Conservation (phyloP, 768 basidiomycete species). For the Lentinula sp. region DNA sequence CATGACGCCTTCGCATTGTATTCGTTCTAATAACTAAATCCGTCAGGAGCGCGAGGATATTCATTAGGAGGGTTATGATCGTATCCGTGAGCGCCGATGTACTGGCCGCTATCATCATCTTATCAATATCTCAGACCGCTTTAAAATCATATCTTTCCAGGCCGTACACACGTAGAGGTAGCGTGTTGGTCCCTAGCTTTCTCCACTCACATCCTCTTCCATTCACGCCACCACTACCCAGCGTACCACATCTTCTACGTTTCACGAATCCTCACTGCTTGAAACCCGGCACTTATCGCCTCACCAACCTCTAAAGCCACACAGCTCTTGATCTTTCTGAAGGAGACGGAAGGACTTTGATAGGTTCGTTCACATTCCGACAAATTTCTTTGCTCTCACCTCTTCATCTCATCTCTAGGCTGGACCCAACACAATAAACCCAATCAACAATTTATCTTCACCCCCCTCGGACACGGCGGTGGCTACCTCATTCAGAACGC, state of each 20-base stretch:
- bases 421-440: not conserved
- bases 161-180: not conserved
- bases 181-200: not conserved
- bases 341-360: not conserved
- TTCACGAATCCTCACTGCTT: not conserved
- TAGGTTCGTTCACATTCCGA: not conserved
- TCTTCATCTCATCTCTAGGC: not conserved
- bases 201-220: not conserved
- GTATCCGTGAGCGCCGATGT: too few species aligned
- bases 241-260: not conserved
- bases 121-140: too few species aligned
- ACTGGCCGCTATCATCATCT: too few species aligned
- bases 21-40: not conserved
- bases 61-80: conserved; percentile 9
- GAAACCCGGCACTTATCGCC: not conserved
- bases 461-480: not conserved
- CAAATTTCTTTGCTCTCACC: not conserved
- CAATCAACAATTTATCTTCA: not conserved
- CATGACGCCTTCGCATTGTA: not conserved
- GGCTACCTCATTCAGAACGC: not conserved
- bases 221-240: not conserved
- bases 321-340: not conserved
- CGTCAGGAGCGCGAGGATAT: not conserved
- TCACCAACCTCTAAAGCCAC: not conserved
- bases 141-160: not conserved